phyloP scores from a whole-genome alignment of 805 yeast genomes.

The Candida tammaniensis region DNA sequence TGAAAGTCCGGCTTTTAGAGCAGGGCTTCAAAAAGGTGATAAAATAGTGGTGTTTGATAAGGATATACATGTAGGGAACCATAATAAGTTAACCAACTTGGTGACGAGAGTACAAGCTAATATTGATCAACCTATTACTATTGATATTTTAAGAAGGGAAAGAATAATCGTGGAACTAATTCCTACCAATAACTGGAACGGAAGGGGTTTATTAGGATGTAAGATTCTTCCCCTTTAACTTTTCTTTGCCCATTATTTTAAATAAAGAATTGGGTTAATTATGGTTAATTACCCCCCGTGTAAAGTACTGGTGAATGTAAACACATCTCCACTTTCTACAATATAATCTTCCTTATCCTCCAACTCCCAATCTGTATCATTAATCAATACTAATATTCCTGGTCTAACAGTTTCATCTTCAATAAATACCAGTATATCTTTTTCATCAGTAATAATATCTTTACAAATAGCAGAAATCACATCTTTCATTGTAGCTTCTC shows the following conservation, averaged over 20 bases:
- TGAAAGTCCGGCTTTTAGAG: slow-evolving; percentile 52
- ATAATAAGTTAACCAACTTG: slow-evolving; percentile 45
- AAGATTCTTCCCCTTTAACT: slow-evolving; percentile 44
- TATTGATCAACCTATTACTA: slow-evolving; percentile 24
- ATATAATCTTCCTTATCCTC: slow-evolving; percentile 84
- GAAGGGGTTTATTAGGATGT: slow-evolving; percentile 70
- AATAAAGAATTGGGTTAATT: neutral
- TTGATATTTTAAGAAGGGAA: slow-evolving; percentile 30
- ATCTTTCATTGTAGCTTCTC: slow-evolving; percentile 45
- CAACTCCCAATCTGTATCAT: slow-evolving; percentile 96
- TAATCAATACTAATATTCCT: slow-evolving; percentile 86
- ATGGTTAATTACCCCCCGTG: slow-evolving; percentile 75
- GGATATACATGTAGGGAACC: slow-evolving; percentile 51
- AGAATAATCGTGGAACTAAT: slow-evolving; percentile 18
- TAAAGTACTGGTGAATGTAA: slow-evolving; percentile 87
- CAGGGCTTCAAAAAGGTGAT: slow-evolving; percentile 59
- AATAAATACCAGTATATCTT: slow-evolving; percentile 70
- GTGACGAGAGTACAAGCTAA: slow-evolving; percentile 42
- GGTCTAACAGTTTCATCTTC: slow-evolving; percentile 85
- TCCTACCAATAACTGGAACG: slow-evolving; percentile 60
- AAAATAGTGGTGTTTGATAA: slow-evolving; percentile 51
- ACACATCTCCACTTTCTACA: slow-evolving; percentile 71
- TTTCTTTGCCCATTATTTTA: neutral
- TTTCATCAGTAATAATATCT: slow-evolving; percentile 55
- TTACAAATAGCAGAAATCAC: slow-evolving; percentile 54